phyloP scores from a whole-genome alignment of 225 moss, liverwort and hornwort genomes.

The Sphagnum contortum region DNA sequence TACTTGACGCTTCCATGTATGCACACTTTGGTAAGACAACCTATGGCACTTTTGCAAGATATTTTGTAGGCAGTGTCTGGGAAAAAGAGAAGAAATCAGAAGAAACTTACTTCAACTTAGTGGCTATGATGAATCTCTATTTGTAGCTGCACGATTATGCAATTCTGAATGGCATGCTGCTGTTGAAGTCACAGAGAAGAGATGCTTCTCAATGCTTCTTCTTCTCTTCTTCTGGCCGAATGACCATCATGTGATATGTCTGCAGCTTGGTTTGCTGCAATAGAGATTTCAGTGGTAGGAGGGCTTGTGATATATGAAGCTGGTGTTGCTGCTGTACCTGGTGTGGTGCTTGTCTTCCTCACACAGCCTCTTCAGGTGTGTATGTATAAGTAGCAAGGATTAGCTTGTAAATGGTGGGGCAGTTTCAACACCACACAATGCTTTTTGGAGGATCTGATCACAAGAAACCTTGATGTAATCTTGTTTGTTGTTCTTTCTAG shows the following conservation, averaged over 20 bases:
- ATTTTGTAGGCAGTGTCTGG: neutral
- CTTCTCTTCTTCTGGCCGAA: too few species aligned
- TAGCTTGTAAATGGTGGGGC: neutral
- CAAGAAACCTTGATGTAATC: neutral
- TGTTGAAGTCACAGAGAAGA: too few species aligned
- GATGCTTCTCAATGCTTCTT: too few species aligned
- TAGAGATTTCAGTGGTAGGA: constrained; percentile 48
- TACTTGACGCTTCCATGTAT: constrained; percentile 43
- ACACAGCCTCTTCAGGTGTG: constrained; percentile 49
- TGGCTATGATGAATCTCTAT: too few species aligned
- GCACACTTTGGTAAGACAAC: constrained; percentile 34
- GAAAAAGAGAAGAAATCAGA: neutral
- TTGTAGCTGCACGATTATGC: too few species aligned
- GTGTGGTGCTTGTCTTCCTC: constrained; percentile 40
- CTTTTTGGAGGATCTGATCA: neutral
- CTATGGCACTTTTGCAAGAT: neutral
- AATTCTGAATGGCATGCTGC: too few species aligned
- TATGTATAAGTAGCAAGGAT: too few species aligned
- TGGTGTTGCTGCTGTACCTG: constrained; percentile 49
- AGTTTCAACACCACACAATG: neutral
- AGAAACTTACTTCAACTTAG: too few species aligned
- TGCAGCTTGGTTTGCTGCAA: constrained; percentile 41
- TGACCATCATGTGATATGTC: neutral
- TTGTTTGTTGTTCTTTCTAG: too few species aligned
- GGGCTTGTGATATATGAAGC: constrained; percentile 58